Evolutionary conservation across 345 rosid genomes (phyloP), one percentile per base, ranked within the genome.

Genomic region (Brassica carinata): DNA sequence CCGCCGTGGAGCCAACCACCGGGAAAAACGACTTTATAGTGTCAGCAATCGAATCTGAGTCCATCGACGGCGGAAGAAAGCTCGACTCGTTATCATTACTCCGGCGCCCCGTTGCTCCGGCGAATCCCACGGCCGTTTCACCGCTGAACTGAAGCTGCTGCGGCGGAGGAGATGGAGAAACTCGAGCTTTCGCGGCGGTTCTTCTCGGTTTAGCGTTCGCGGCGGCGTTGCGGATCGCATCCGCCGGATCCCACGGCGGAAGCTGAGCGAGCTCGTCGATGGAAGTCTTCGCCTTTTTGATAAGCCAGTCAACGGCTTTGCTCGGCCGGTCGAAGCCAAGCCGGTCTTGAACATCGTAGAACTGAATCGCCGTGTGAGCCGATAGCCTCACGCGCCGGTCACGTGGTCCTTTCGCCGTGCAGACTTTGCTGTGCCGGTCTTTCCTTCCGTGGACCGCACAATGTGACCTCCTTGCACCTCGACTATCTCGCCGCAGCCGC

Each of bases 391-490:
- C 95, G 19, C 98, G 94, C 64, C 98, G 94, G 87, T 94, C 98
- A 76, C 98, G 85, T 13, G 94, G 94, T 0, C 98, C 98, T 84
- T 93, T 94, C 0, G 98, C 95, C 0, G 98, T 94, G 75, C 97
- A 94, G 33, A 94, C 98, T 80, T 94, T 94, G 84, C 97, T 94
- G 83, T 94, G 98, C 0, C 98, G 90, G 78, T 94, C 98, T 86
- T 94, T 94, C 66, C 97, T 84, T 53, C 97, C 0, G 92, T 92
- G 2, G 98, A 90, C 74, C 98, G 90, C 3, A 94, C 94, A 94
- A 94, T 94, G 98, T 90, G 98, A 76, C 98, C 98, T 27, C 98
- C 98, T 86, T 94, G 97, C 11, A 94, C 98, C 85, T 92, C 98
- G 57, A 94, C 97, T 64, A 94, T 94, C 90, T 94, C 87, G 31